phyloP scores from a whole-genome alignment of 306 rosid genomes.

The Crataegus laevigata region DNA sequence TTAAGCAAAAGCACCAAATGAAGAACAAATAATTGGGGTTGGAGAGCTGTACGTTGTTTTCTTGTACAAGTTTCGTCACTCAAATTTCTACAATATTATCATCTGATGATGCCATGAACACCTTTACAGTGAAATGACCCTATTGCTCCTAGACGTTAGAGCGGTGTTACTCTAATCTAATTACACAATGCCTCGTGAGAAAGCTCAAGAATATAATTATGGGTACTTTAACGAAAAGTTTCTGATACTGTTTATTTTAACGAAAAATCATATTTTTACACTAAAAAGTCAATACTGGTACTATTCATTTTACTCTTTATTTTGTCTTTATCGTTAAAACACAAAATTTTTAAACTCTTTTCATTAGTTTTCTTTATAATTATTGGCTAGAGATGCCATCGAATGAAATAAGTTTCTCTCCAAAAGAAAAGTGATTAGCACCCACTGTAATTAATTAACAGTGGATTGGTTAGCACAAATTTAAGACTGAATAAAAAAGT shows the following conservation, averaged over 20 bases:
- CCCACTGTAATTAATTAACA: neutral
- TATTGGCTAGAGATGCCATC: accelerated
- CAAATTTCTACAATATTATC: neutral
- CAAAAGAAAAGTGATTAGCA: no score
- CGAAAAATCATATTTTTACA: no score
- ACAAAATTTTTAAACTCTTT: no score
- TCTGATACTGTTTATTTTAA: no score
- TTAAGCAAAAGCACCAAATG: neutral
- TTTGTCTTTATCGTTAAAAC: no score
- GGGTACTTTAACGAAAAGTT: no score
- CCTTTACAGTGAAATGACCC: neutral
- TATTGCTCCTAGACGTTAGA: neutral
- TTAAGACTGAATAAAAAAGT: neutral
- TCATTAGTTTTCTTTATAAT: no score
- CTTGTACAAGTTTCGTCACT: no score
- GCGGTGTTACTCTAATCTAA: accelerated
- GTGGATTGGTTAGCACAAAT: constrained; percentile 1
- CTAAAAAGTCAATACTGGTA: no score
- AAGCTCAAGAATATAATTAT: accelerated
- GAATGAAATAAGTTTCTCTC: accelerated
- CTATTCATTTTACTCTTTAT: no score
- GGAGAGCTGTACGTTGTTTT: no score
- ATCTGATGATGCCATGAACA: neutral
- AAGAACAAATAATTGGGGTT: constrained; percentile 7
- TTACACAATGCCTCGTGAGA: no score